Evolutionary conservation across 2,329 filamentous ascomycete genomes (phyloP).

Genomic region (Ophiostoma tasmaniense): DNA sequence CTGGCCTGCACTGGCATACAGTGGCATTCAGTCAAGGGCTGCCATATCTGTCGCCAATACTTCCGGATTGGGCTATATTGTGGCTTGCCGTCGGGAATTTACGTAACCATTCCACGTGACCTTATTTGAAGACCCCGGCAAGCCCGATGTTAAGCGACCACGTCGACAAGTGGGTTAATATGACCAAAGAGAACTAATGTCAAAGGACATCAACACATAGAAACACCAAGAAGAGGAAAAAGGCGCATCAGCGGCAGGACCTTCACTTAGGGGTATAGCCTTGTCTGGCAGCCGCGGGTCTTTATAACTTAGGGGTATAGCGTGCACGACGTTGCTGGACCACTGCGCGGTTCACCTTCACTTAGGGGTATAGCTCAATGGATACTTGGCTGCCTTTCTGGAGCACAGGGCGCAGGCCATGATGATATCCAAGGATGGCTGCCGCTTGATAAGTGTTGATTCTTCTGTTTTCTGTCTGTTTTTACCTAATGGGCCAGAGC

Average conservation of each 20-base stretch:
- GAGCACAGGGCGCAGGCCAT: neutral
- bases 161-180: slow-evolving; percentile 1
- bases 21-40: neutral
- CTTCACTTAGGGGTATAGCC: slow-evolving; percentile 23
- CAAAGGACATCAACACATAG: neutral
- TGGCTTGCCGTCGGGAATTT: neutral
- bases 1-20: too few species aligned
- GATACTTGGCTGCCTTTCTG: neutral
- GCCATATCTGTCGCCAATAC: neutral
- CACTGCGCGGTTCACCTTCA: slow-evolving; percentile 14
- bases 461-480: neutral
- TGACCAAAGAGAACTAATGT: neutral
- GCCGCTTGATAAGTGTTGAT: neutral
- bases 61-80: neutral
- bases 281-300: slow-evolving; percentile 3
- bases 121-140: neutral
- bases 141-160: neutral
- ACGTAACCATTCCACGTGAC: neutral
- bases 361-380: slow-evolving; percentile 20
- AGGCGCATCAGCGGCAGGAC: slow-evolving; percentile 6
- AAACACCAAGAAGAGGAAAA: neutral
- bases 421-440: neutral
- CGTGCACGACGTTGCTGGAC: slow-evolving; percentile 3
- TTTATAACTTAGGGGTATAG: slow-evolving; percentile 1
- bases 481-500: slow-evolving; percentile 16